Conservation (phyloP, 164 flowering plant genomes). For the Umbilicus rupestris region DNA sequence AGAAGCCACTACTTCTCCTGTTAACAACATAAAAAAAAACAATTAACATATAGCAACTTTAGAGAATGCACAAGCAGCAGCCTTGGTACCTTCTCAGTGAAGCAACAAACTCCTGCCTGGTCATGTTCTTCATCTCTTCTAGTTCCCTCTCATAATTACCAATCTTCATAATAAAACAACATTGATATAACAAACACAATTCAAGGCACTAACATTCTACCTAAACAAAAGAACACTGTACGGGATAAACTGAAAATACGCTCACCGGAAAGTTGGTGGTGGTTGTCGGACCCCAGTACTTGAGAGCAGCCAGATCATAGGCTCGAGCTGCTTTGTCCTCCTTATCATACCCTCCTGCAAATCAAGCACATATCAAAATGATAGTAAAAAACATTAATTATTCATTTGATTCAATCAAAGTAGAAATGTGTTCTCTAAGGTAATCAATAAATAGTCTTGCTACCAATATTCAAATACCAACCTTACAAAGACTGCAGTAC, state of each 20-base stretch:
- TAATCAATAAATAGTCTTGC: background rate
- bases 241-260: background rate
- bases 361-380: background rate
- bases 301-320: conserved; percentile 85
- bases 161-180: conserved; percentile 25
- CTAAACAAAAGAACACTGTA: background rate
- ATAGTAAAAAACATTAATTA: background rate
- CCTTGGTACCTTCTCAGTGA: conserved; percentile 61
- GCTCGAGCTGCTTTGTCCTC: conserved; percentile 92
- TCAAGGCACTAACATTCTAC: background rate
- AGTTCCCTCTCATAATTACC: conserved; percentile 66
- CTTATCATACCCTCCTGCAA: conserved; percentile 77
- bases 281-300: conserved; percentile 85
- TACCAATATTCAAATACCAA: background rate
- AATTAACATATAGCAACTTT: background rate
- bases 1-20: conserved; percentile 81
- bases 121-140: conserved; percentile 80
- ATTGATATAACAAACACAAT: background rate
- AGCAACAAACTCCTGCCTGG: conserved; percentile 86
- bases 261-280: conserved; percentile 71
- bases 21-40: background rate
- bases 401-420: background rate
- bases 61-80: background rate
- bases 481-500: background rate
- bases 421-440: background rate